phyloP scores from a whole-genome alignment of 2,329 filamentous ascomycete genomes.

The Botryosphaeria agaves region DNA sequence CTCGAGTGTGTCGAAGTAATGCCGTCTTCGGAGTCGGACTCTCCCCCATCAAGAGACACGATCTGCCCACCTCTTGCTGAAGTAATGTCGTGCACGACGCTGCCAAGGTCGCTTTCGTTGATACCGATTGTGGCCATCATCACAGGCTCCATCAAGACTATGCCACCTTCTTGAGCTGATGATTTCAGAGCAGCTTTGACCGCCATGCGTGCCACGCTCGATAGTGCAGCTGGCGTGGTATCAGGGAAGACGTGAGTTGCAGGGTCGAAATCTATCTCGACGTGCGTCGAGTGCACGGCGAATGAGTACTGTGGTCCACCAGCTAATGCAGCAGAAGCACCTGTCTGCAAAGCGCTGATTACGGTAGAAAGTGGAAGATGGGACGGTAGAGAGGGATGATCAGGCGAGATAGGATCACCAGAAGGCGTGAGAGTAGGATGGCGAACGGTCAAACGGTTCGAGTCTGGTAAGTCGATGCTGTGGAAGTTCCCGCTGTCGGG shows the following conservation, averaged over 20 bases:
- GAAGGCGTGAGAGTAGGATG: conserved; percentile 31
- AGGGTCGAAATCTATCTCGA: conserved; percentile 53
- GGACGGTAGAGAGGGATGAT: conserved; percentile 34
- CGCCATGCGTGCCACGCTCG: conserved; percentile 48
- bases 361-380: conserved; percentile 32
- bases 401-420: conserved; percentile 19
- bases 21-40: conserved; percentile 8
- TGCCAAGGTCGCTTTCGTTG: conserved; percentile 63
- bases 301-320: conserved; percentile 68
- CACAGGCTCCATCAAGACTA: conserved; percentile 75
- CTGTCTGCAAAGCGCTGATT: conserved; percentile 49
- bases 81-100: conserved; percentile 67
- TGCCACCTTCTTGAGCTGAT: conserved; percentile 34
- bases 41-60: conserved; percentile 46
- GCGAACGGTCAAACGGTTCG: conserved; percentile 48
- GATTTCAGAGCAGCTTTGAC: conserved; percentile 52
- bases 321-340: conserved; percentile 66
- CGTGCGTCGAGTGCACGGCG: conserved; percentile 59
- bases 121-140: conserved; percentile 81
- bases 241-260: conserved; percentile 46
- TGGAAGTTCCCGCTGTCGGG: conserved; percentile 15
- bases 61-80: conserved; percentile 58
- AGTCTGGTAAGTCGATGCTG: conserved; percentile 37
- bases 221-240: conserved; percentile 49
- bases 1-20: conserved; percentile 2